Percentiles rank a stretch among this genome's conserved stretches.
Evolutionary conservation across 1,284 basidiomycete species (phyloP).

Genomic region (Takashimella tepidaria): DNA sequence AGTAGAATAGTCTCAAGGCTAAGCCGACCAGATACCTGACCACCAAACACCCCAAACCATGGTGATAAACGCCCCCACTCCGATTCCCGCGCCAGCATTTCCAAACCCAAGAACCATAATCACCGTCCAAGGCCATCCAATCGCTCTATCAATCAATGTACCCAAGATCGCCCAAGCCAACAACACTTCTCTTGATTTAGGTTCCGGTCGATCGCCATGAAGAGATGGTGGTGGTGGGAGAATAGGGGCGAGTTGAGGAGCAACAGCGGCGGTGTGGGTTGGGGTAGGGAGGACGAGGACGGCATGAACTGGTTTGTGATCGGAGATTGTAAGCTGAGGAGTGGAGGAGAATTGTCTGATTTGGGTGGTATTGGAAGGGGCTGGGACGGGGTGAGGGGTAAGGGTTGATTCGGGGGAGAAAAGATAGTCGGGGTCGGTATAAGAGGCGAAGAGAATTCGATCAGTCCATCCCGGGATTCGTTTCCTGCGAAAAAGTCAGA

Average conservation of each 20-base stretch:
- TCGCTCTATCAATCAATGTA: constrained; percentile 27
- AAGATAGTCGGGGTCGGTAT: constrained; percentile 53
- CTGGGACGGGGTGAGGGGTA: constrained; percentile 10
- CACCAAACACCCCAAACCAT: constrained; percentile 44
- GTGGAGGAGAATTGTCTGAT: constrained; percentile 38
- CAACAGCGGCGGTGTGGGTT: constrained; percentile 19
- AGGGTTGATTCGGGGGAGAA: constrained; percentile 21
- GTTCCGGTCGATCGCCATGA: constrained; percentile 21
- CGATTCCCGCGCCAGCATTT: constrained; percentile 35
- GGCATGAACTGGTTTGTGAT: constrained; percentile 49
- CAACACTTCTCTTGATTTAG: constrained; percentile 23
- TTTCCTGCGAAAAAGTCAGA: constrained; percentile 54
- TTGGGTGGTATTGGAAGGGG: constrained; percentile 25
- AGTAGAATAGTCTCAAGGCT: too few relatives aligned
- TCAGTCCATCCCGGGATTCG: constrained; percentile 93
- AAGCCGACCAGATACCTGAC: constrained; percentile 23
- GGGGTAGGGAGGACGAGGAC: constrained; percentile 32
- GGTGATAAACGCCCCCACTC: constrained; percentile 36
- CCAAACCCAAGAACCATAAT: constrained; percentile 40
- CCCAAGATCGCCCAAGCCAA: constrained; percentile 27
- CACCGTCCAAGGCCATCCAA: constrained; percentile 41
- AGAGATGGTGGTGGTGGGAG: constrained; percentile 26
- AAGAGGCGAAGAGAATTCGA: constrained; percentile 78
- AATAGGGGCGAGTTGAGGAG: constrained; percentile 32
- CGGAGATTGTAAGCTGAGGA: constrained; percentile 41